Conservation (phyloP, 2,329 filamentous ascomycete genomes). For the Colletotrichum echinochloae region DNA sequence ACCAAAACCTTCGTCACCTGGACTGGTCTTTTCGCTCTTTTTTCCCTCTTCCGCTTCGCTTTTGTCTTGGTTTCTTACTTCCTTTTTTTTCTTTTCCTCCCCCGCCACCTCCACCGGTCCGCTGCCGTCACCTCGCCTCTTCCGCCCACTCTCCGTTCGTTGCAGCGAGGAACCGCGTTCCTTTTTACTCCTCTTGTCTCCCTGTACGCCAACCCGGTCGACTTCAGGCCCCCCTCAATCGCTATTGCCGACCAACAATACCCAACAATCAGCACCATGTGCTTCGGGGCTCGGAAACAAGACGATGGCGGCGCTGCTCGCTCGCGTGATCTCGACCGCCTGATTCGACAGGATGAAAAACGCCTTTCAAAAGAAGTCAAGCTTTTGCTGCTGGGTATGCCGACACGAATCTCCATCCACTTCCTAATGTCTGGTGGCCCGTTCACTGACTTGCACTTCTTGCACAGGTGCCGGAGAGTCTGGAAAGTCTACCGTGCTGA, state of each 20-base stretch:
- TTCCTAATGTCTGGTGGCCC: background rate
- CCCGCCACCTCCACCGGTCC: background rate
- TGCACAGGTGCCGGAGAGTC: conserved; percentile 86
- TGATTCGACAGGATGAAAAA: conserved; percentile 89
- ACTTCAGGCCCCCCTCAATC: background rate
- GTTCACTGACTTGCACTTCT: conserved; percentile 16
- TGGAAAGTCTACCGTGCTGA: conserved; percentile 94
- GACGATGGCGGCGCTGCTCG: conserved; percentile 63
- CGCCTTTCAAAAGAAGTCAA: conserved; percentile 89
- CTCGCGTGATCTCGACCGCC: conserved; percentile 85
- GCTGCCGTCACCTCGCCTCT: background rate
- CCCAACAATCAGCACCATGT: conserved; percentile 61
- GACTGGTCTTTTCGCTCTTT: background rate
- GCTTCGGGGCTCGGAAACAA: conserved; percentile 70
- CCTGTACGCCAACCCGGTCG: background rate
- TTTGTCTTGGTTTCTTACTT: background rate
- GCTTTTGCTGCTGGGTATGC: conserved; percentile 88
- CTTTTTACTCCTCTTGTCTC: background rate
- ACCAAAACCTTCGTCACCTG: conserved; percentile 3
- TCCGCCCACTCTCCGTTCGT: background rate
- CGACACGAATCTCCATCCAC: conserved; percentile 1
- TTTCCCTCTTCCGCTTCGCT: conserved; percentile 2
- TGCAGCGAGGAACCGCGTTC: conserved; percentile 10
- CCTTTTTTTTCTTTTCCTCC: background rate
- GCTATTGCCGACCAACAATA: conserved; percentile 9